Percentiles rank a stretch among this genome's conserved stretches.
Evolutionary conservation across 352 stramenopile species (phyloP).

Genomic region (Phytophthora kernoviae): DNA sequence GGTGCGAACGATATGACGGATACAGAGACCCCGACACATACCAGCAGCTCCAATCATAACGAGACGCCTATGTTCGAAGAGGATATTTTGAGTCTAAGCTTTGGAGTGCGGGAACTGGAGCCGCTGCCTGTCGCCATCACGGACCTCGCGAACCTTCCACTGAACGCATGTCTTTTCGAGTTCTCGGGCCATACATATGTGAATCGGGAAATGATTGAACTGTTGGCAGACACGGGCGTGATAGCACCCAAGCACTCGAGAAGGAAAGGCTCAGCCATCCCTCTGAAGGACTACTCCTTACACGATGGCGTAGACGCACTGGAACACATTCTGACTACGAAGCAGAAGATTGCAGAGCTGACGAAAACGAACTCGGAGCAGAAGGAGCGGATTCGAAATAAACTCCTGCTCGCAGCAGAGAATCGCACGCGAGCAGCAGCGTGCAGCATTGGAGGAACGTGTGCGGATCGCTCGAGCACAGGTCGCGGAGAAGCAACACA

Average conservation of each 20-base stretch:
- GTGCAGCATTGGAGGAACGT: conserved; percentile 49
- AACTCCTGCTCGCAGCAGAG: conserved; percentile 43
- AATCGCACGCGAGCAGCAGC: conserved; percentile 57
- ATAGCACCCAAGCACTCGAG: conserved; percentile 71
- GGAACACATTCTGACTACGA: conserved; percentile 53
- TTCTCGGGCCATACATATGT: conserved; percentile 72
- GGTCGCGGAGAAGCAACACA: conserved; percentile 62
- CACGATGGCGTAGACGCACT: conserved; percentile 76
- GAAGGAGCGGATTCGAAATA: conserved; percentile 58
- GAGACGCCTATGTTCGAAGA: conserved; percentile 41
- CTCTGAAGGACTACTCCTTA: conserved; percentile 79
- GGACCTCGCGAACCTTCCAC: conserved; percentile 70
- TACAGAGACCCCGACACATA: conserved; percentile 23
- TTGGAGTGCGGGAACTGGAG: conserved; percentile 74
- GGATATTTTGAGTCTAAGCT: conserved; percentile 62
- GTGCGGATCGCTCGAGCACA: conserved; percentile 52
- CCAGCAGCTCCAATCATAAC: conserved; percentile 10
- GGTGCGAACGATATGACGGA: conserved; percentile 34
- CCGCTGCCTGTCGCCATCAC: conserved; percentile 60
- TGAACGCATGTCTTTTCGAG: conserved; percentile 85
- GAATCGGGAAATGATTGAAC: conserved; percentile 69
- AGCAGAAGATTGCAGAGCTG: conserved; percentile 54
- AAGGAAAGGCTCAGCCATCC: conserved; percentile 77
- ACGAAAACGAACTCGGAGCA: conserved; percentile 46
- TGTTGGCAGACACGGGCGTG: conserved; percentile 67